Conservation (phyloP, 2,329 filamentous ascomycete genomes). For the Aureobasidium sp. region DNA sequence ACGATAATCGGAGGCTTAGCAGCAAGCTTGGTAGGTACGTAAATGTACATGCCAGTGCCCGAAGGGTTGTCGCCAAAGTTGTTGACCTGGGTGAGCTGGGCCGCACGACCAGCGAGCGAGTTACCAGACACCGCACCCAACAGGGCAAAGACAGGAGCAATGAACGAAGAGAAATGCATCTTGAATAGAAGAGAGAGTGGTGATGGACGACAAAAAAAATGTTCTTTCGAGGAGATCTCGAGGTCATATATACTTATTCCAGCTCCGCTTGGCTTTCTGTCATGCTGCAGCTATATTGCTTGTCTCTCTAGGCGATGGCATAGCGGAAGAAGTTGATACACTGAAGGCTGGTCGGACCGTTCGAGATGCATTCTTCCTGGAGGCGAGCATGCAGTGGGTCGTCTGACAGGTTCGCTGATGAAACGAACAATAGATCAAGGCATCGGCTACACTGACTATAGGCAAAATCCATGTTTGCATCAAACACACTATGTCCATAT, state of each 20-base stretch:
- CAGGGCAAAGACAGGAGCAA: conserved; percentile 6
- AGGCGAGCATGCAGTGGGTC: background rate
- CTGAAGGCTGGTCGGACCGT: background rate
- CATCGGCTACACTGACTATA: background rate
- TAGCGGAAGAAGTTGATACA: conserved; percentile 3
- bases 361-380: background rate
- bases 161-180: conserved; percentile 7
- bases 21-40: conserved; percentile 20
- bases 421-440: background rate
- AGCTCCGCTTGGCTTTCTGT: background rate
- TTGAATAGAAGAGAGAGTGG: background rate
- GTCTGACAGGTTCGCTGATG: conserved; percentile 5
- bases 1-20: conserved; percentile 21
- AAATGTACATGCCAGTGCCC: conserved; percentile 15
- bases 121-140: conserved; percentile 1
- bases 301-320: background rate
- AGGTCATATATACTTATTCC: background rate
- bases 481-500: conserved; percentile 4
- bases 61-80: conserved; percentile 8
- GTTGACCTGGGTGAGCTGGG: conserved; percentile 6
- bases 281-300: conserved; percentile 11
- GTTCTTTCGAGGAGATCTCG: background rate
- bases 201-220: background rate
- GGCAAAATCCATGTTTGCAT: background rate
- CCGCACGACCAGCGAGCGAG: conserved; percentile 6